Conservation (phyloP, 768 basidiomycete species). For the Calocybe cyanea region DNA sequence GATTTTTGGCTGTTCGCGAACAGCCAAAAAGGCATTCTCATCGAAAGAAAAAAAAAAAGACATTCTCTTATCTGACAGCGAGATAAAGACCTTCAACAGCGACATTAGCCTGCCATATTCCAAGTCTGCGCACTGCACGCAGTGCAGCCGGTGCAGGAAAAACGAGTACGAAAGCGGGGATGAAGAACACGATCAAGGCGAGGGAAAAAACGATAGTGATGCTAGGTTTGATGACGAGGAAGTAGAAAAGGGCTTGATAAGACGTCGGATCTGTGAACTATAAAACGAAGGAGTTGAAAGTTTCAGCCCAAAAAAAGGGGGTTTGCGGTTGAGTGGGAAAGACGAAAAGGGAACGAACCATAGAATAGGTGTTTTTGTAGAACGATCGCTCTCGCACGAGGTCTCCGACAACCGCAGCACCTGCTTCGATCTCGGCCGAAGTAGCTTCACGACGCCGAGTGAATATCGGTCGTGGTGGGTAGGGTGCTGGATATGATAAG, state of each 20-base stretch:
- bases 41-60: too few relatives aligned
- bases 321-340: background rate
- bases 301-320: background rate
- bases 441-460: constrained; percentile 54
- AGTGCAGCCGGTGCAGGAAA: constrained; percentile 67
- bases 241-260: constrained; percentile 85
- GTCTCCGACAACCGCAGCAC: constrained; percentile 21
- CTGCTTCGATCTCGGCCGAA: constrained; percentile 46
- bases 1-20: background rate
- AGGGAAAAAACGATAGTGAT: constrained; percentile 69
- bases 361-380: constrained; percentile 77
- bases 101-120: constrained; percentile 81
- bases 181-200: constrained; percentile 48
- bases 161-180: constrained; percentile 56
- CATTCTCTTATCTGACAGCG: constrained; percentile 36
- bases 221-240: constrained; percentile 80
- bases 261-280: constrained; percentile 81
- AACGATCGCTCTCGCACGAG: constrained; percentile 64
- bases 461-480: constrained; percentile 73
- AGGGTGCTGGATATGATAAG: constrained; percentile 56
- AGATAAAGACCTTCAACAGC: constrained; percentile 69
- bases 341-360: constrained; percentile 44
- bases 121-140: constrained; percentile 59
- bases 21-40: background rate
- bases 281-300: background rate